Evolutionary conservation across 2,329 filamentous ascomycete species (phyloP), one percentile per base, ranked within the genome.

Genomic region (Aspergillus pseudoglaucus): DNA sequence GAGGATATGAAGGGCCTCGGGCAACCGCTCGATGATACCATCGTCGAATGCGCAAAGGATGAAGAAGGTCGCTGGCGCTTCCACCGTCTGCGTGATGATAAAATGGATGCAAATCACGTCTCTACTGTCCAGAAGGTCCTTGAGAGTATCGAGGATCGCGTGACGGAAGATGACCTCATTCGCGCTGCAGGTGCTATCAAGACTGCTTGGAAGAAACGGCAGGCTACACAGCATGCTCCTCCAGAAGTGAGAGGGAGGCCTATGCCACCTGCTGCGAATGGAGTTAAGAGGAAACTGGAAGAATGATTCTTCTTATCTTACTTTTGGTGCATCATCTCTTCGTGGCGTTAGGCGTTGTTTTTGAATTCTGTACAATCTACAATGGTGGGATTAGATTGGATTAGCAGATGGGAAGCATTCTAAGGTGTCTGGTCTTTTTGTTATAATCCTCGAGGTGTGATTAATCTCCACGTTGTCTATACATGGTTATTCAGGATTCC

Each of bases 21-120:
- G 30, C 80, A 90, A 57, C 86, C 88, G 14, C 75, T 97, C n/a
- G 82, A 95, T 62, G 86, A 91, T 53, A 79, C 87, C 45, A 87
- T 98, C 51, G 85, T 97, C 47, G 93, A 98, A 71, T 96, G 90
- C 65, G 89, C 83, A 62, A 82, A 89, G 69, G 89, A 95, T 61
- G 75, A 81, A 1, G 68, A 83, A 48, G 80, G 80, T 15, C 75
- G 84, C 18, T 98, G 93, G 93, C 82, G 90, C 49, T 88, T 88
- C 66, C 85, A 93, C 58, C 83, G 90, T 25, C 91, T 96, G 68
- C 80, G 93, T 45, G 90, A 97, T 61, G 93, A 98, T 69, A 98
- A 98, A 72, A 75, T 77, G 23, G 86, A 95, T 56, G 90, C 88
- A 0, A 98, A 98, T 61, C 90, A 97, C 68, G 85, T 87, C 50